Conservation (phyloP, 169 alveolate genomes). For the Plasmodium malariae region DNA sequence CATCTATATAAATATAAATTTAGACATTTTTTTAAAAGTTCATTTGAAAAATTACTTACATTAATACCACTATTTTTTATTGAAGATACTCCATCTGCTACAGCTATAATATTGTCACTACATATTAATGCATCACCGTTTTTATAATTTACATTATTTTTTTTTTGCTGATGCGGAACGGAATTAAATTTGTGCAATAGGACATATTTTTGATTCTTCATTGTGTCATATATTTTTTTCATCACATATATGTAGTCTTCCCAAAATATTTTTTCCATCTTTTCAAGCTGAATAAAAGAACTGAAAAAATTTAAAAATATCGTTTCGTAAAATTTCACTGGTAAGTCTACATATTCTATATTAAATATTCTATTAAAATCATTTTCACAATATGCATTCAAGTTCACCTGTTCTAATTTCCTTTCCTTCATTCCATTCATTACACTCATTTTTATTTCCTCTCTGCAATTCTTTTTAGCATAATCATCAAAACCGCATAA, state of each 20-base stretch:
- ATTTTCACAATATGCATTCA: conserved; percentile 69
- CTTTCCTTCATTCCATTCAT: neutral
- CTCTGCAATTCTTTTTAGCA: conserved; percentile 35
- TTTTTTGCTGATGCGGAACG: conserved; percentile 45
- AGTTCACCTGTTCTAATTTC: conserved; percentile 6
- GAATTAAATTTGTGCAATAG: conserved; percentile 60
- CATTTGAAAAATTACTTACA: conserved; percentile 74
- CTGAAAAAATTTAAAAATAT: conserved; percentile 43
- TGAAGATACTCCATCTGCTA: conserved; percentile 76
- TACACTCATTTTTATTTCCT: conserved; percentile 1
- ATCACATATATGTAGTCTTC: conserved; percentile 37
- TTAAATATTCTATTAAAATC: conserved; percentile 49
- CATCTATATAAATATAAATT: conserved; percentile 52
- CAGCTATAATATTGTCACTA: conserved; percentile 70
- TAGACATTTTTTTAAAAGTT: conserved; percentile 71
- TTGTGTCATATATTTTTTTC: conserved; percentile 13
- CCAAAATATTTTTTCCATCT: conserved; percentile 9
- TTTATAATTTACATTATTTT: conserved; percentile 42
- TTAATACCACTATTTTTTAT: conserved; percentile 67
- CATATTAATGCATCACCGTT: conserved; percentile 72
- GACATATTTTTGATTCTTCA: conserved; percentile 36
- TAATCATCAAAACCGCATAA: conserved; percentile 49
- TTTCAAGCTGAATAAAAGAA: conserved; percentile 31
- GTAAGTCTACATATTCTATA: conserved; percentile 38
- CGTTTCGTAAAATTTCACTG: conserved; percentile 35